Percentiles rank a stretch among this genome's conserved stretches.
These are phyloP conservation scores for Camelina neglecta DNA, from an alignment of 345 rosid species.

Conservation along the genomic window DNA sequence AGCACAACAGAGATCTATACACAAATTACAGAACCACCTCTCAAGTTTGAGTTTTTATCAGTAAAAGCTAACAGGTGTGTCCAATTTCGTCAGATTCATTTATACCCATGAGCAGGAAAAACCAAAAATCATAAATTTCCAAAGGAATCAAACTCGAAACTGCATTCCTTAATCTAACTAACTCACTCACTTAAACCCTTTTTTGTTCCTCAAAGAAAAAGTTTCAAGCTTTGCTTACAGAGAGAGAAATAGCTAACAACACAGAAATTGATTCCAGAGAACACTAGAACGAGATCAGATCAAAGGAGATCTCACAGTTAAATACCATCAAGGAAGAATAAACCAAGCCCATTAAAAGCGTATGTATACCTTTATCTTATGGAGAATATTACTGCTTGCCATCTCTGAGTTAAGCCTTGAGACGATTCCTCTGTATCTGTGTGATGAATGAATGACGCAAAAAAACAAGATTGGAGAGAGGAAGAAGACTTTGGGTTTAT, in stretches of 20 bases:
- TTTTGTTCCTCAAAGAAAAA: background rate
- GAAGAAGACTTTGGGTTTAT: slow-evolving; percentile 11
- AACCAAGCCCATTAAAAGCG: background rate
- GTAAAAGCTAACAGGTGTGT: background rate
- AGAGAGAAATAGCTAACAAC: slow-evolving; percentile 11
- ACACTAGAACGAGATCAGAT: slow-evolving; percentile 16
- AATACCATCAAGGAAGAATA: background rate
- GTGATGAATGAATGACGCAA: slow-evolving; percentile 8
- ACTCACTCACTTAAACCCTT: background rate
- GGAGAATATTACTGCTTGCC: slow-evolving; percentile 72
- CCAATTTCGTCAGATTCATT: slow-evolving; percentile 2
- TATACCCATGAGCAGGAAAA: background rate
- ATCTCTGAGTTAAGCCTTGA: slow-evolving; percentile 25
- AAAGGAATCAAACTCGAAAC: background rate
- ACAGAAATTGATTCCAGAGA: slow-evolving; percentile 6
- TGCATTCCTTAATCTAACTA: background rate
- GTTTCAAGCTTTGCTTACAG: background rate
- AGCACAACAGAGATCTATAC: slow-evolving; percentile 1
- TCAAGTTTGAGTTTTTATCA: background rate
- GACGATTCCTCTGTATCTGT: slow-evolving; percentile 24
- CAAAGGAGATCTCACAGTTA: slow-evolving; percentile 16
- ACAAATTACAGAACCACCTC: slow-evolving; percentile 2
- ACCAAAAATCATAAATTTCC: slow-evolving; percentile 3
- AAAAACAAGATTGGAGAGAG: background rate
- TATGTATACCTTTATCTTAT: slow-evolving; percentile 67